Percentiles rank a stretch among this genome's conserved stretches.
Evolutionary conservation across 2,329 filamentous ascomycete genomes (phyloP).

Genomic region (Talaromyces sp.): DNA sequence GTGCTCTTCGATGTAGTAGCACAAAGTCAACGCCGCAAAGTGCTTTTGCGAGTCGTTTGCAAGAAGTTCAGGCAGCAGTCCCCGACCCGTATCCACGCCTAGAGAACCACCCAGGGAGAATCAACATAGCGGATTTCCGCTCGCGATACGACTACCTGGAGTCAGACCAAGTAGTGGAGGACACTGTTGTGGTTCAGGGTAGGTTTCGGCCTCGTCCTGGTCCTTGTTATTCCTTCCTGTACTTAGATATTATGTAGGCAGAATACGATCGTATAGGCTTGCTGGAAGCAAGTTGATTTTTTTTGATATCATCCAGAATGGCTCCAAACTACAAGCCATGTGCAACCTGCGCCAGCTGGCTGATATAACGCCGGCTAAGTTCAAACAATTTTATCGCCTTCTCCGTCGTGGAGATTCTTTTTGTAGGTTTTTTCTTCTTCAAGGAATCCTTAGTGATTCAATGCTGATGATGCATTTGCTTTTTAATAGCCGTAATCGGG

Average conservation of each 20-base stretch:
- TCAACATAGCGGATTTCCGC: conserved; percentile 34
- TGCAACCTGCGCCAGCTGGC: conserved; percentile 55
- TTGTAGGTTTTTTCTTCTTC: conserved; percentile 51
- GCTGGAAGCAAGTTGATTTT: conserved; percentile 78
- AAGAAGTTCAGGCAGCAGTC: conserved; percentile 31
- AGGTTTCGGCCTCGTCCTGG: conserved; percentile 25
- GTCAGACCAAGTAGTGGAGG: conserved; percentile 34
- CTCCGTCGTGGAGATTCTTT: conserved; percentile 79
- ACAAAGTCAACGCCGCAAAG: conserved; percentile 26
- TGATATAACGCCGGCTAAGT: conserved; percentile 37
- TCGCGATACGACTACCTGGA: conserved; percentile 32
- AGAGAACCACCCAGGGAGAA: conserved; percentile 22
- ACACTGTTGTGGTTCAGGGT: conserved; percentile 40
- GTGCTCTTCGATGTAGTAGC: conserved; percentile 19
- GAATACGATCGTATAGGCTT: conserved; percentile 66
- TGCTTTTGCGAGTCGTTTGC: conserved; percentile 32
- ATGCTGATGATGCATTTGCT: neutral
- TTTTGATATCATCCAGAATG: conserved; percentile 72
- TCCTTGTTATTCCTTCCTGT: conserved; percentile 18
- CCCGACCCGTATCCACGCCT: conserved; percentile 37
- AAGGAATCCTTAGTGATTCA: neutral
- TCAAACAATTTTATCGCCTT: conserved; percentile 60
- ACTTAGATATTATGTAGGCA: conserved; percentile 55
- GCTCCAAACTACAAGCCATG: conserved; percentile 69
- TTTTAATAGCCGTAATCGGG: conserved; percentile 62